Evolutionary conservation across 2,329 filamentous ascomycete species (phyloP), one percentile per base, ranked within the genome.

Genomic region (Cyanodermella asteris): DNA sequence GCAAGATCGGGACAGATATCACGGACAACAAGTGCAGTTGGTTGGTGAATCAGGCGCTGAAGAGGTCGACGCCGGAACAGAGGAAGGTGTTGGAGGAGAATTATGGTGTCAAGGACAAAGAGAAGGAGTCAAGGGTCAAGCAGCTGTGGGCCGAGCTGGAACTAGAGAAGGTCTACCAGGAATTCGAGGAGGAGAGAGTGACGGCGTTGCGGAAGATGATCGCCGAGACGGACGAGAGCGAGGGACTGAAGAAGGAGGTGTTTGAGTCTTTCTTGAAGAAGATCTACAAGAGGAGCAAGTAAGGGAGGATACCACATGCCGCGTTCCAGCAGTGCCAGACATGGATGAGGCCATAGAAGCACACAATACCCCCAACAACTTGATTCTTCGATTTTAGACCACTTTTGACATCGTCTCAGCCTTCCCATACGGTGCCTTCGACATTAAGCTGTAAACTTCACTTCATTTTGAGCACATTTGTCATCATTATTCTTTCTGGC

Each of bases 1-100:
- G 87, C 51, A 97, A 97, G 68, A 91, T 94, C 36, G 87, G 87
- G 37, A 97, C 87, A 31, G 87, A 97, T 45, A 97, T 97, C 51
- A 72, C 82, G 62, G 87, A 97, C 58, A 97, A 97, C 67, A 97
- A 97, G 65, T 97, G 87, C 64, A 90, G 78, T 20, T 97, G 87
- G 87, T 59, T 97, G 31, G 66, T 97, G 52, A 97, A 97, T 64
- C 73, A 91, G 54, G 87, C 87, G 23, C 61, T 97, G 31, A 63
- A 70, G 47, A 64, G 73, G 33, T 75, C 67, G 35, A 82, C 64
- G 3, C 70, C 78, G 2, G 80, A 84, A 48, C 87, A 97, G 63
- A 71, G 81, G 44, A 63, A 75, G 53, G 51, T 90, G 19, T 70
- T 97, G 25, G 80, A 93, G 45, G 68, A 78, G 29, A 84, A 91